A percentile compares a stretch with the other conserved stretches of the same genome.
Evolutionary conservation across 169 alveolate genomes (phyloP).

Genomic region (Babesia ovata): DNA sequence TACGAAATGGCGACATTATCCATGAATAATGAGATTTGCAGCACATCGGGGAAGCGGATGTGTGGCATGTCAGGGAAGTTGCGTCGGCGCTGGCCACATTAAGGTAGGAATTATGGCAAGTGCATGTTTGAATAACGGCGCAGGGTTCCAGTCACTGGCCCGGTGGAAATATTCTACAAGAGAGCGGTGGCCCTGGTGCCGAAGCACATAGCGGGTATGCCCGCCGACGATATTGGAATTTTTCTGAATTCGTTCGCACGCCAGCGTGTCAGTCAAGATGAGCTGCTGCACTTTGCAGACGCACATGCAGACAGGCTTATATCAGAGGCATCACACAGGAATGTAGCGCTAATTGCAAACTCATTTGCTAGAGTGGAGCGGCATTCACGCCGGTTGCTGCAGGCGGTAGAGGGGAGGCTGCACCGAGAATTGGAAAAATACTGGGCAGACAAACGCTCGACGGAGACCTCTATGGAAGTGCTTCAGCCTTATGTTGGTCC

Average conservation of each 20-base stretch:
- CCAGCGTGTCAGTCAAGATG: constrained; percentile 27
- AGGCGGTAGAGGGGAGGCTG: constrained; percentile 12
- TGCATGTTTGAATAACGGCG: not conserved
- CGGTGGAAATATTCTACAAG: constrained; percentile 26
- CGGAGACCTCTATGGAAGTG: not conserved
- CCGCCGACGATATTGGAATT: constrained; percentile 42
- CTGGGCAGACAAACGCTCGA: not conserved
- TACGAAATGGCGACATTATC: not conserved
- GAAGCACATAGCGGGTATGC: constrained; percentile 33
- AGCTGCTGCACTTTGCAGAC: constrained; percentile 48
- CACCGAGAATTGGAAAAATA: constrained; percentile 5
- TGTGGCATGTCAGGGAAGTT: constrained; percentile 60
- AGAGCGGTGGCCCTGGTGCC: constrained; percentile 33
- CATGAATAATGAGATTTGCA: not conserved
- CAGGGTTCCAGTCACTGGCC: constrained; percentile 21
- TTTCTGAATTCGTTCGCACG: constrained; percentile 42
- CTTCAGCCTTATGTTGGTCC: not conserved
- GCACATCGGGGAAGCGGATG: constrained; percentile 36
- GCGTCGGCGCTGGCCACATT: constrained; percentile 55
- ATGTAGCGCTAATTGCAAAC: constrained; percentile 36
- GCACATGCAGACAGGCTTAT: constrained; percentile 25
- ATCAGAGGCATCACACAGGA: constrained; percentile 18
- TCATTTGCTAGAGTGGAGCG: constrained; percentile 43
- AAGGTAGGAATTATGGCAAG: not conserved
- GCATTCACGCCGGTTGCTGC: constrained; percentile 23